Base-by-base conservation (phyloP, 768 basidiomycete genomes). In the Mycena epipterygia region DNA sequence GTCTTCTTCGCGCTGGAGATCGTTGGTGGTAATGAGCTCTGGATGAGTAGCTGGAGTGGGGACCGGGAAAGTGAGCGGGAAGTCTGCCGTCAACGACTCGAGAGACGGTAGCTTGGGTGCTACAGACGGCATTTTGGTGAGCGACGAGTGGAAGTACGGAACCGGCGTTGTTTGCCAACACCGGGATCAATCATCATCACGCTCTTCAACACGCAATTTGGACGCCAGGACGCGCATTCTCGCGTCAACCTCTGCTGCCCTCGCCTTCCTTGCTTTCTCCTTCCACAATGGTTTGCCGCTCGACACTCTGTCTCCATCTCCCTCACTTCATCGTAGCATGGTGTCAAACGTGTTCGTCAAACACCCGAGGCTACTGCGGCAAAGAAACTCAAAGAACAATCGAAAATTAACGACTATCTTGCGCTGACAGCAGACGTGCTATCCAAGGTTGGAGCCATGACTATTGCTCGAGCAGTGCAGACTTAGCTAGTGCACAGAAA, bases 1-100 rank as follows among this genome's bases (percentile, higher is more conserved):
- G 82, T 99, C 97, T 81, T 99, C 97, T 83, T 98, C 97, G 53
- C 95, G 91, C 73, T 92, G 88, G 35, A 98, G 79, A 80, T 98
- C 96, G 60, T 89, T 87, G 44, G 89, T 81, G 9, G 90, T 84
- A 74, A 99, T 85, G 67, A 99, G 86, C 68, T 91, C 84, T 11
- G 94, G 88, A 76, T 96, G 90, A 0, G 92, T 93, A 49, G 87
- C 83, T 8, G 96, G 96, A 2, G 89, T 92, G 17, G 97, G 97
- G 60, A 92, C 82, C 21, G 97, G 97, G 61, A 88, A 87, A 5
- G 97, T 94, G 71, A 99, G 83, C 2, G 97, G 96, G 77, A 99
- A 96, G 52, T 86, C 79, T 4, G 85, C 81, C 17, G 85, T 80
- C 35, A 95, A 77, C 16, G 86, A 84, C 58, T 83, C 78, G 49